A percentile compares a stretch with the other conserved stretches of the same genome.
phyloP scores from a whole-genome alignment of 345 rosid species.

The Citrus glauca region DNA sequence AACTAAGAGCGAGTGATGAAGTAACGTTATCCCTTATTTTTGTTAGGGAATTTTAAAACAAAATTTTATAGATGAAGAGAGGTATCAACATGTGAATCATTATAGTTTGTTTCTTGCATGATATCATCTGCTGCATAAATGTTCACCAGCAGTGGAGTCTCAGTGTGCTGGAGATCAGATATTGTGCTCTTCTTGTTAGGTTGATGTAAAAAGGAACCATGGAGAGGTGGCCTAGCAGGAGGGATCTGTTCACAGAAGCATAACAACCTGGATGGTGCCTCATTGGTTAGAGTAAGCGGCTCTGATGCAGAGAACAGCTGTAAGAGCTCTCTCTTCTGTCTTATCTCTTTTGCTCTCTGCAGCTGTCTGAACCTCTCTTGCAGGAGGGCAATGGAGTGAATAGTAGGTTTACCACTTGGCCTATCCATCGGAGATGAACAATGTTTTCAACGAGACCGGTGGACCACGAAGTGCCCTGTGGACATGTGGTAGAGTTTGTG shows the following conservation, averaged over 20 bases:
- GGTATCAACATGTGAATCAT: constrained; percentile 37
- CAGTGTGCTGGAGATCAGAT: constrained; percentile 14
- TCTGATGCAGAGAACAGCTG: constrained; percentile 17
- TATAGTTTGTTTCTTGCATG: constrained; percentile 13
- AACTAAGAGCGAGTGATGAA: constrained; percentile 13
- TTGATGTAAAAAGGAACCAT: constrained; percentile 10
- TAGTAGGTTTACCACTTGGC: constrained; percentile 23
- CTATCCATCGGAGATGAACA: constrained; percentile 19
- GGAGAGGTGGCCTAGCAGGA: constrained; percentile 19
- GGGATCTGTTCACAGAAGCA: constrained; percentile 22
- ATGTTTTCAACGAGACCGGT: background rate
- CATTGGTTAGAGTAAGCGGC: constrained; percentile 11
- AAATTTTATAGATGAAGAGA: constrained; percentile 38
- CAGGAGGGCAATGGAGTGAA: constrained; percentile 41
- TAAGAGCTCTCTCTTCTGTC: constrained; percentile 29
- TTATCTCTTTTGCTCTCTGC: constrained; percentile 42
- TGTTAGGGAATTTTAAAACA: constrained; percentile 10
- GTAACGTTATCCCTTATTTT: constrained; percentile 17
- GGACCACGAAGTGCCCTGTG: background rate
- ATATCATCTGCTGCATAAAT: constrained; percentile 17
- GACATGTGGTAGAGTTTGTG: background rate
- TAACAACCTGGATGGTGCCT: constrained; percentile 14
- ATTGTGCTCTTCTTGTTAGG: constrained; percentile 15
- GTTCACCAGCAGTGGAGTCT: constrained; percentile 21
- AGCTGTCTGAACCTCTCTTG: constrained; percentile 46